phyloP scores from a whole-genome alignment of 148 eudicot species.

The Nyssa sinensis region DNA sequence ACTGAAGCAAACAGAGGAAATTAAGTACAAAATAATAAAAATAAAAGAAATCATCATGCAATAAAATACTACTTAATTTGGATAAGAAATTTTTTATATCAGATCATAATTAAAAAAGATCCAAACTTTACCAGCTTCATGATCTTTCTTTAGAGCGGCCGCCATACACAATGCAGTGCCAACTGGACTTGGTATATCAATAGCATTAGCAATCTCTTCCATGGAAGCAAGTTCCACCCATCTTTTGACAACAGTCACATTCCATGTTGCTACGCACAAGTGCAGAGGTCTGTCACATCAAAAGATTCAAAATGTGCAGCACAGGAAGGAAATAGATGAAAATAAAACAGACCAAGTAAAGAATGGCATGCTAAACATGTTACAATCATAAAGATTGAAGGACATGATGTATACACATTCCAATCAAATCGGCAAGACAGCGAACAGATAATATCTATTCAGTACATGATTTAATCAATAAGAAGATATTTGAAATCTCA shows the following conservation, averaged over 20 bases:
- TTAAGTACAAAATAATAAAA: background rate
- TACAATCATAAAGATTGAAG: background rate
- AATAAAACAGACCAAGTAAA: background rate
- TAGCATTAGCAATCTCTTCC: conserved; percentile 79
- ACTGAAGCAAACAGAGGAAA: background rate
- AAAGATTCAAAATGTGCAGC: conserved; percentile 13
- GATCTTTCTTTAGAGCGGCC: conserved; percentile 90
- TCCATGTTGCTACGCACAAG: conserved; percentile 81
- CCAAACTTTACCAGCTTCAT: conserved; percentile 63
- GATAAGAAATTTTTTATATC: no score
- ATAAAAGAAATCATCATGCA: background rate
- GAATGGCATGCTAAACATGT: conserved; percentile 6
- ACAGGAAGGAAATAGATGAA: background rate
- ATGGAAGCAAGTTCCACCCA: conserved; percentile 86
- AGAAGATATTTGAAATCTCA: background rate
- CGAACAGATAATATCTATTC: background rate
- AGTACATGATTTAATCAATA: background rate
- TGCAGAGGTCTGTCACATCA: conserved; percentile 79
- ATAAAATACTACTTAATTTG: background rate
- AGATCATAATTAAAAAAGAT: background rate
- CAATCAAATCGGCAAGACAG: background rate
- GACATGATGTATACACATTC: background rate
- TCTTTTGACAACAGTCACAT: conserved; percentile 79
- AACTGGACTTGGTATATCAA: conserved; percentile 67
- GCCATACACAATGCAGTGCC: conserved; percentile 99